Evolutionary conservation across 2,329 filamentous ascomycete genomes (phyloP).

Genomic region (Alternaria longipes): DNA sequence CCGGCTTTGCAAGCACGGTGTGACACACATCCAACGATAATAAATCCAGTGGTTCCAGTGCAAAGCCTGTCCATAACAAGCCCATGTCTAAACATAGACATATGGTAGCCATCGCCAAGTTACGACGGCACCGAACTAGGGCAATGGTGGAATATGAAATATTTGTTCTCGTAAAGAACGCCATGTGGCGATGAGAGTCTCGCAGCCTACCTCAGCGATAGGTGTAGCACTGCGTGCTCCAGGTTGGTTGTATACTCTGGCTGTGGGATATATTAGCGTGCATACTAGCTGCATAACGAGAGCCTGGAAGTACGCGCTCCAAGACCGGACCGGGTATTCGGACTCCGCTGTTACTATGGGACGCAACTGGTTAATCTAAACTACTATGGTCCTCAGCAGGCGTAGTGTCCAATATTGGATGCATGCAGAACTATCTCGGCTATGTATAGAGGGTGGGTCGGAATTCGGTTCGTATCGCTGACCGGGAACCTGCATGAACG

Average conservation of each 20-base stretch:
- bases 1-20: background rate
- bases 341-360: background rate
- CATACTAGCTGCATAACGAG: background rate
- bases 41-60: background rate
- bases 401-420: slow-evolving; percentile 2
- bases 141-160: background rate
- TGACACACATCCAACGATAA: background rate
- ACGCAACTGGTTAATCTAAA: background rate
- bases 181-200: background rate
- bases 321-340: background rate
- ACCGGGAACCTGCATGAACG: slow-evolving; percentile 5
- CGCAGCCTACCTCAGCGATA: background rate
- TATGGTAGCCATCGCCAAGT: background rate
- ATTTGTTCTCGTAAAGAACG: background rate
- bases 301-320: background rate
- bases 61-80: background rate
- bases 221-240: background rate
- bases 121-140: background rate
- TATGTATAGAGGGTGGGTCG: slow-evolving; percentile 3
- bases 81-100: background rate
- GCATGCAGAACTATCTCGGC: slow-evolving; percentile 6
- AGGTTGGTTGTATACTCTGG: background rate
- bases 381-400: background rate
- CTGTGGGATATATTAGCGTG: slow-evolving; percentile 5
- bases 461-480: background rate